These are phyloP conservation scores for Hyphopichia burtonii DNA, from an alignment of 1,139 yeast species.

Conservation along the genomic window DNA sequence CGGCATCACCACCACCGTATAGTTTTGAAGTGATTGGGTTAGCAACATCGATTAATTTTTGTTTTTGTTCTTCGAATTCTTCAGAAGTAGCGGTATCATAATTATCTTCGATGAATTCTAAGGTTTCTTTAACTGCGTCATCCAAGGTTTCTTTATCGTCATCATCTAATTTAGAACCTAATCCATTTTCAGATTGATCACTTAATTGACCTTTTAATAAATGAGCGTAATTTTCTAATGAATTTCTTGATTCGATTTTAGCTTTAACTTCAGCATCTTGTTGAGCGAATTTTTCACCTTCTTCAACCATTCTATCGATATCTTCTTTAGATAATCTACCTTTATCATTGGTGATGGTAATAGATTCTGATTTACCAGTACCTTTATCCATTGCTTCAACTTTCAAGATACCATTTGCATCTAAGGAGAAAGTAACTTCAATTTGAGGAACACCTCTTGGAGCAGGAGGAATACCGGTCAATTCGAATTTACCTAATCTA, in stretches of 20 bases:
- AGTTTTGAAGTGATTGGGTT: slow-evolving; percentile 92
- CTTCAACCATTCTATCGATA: slow-evolving; percentile 91
- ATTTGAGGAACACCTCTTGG: slow-evolving; percentile 53
- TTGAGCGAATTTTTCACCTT: slow-evolving; percentile 87
- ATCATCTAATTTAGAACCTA: slow-evolving; percentile 78
- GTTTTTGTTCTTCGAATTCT: slow-evolving; percentile 92
- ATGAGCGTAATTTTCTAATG: slow-evolving; percentile 49
- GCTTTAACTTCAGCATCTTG: slow-evolving; percentile 81
- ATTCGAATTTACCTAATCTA: slow-evolving; percentile 46
- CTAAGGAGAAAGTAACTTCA: slow-evolving; percentile 47
- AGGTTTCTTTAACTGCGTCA: slow-evolving; percentile 85
- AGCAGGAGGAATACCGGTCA: slow-evolving; percentile 49
- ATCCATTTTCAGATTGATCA: slow-evolving; percentile 60
- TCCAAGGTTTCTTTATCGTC: slow-evolving; percentile 89
- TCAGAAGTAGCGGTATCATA: slow-evolving; percentile 85
- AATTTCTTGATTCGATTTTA: slow-evolving; percentile 67
- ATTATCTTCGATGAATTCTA: slow-evolving; percentile 89
- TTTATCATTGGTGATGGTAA: slow-evolving; percentile 94
- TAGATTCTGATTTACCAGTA: slow-evolving; percentile 77
- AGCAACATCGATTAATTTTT: slow-evolving; percentile 78
- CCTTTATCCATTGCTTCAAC: slow-evolving; percentile 49
- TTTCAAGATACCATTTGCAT: slow-evolving; percentile 50
- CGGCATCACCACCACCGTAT: slow-evolving; percentile 64
- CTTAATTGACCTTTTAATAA: slow-evolving; percentile 54
- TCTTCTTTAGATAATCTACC: slow-evolving; percentile 94